phyloP scores from a whole-genome alignment of 805 yeast genomes.

The Komagataella kurtzmanii region DNA sequence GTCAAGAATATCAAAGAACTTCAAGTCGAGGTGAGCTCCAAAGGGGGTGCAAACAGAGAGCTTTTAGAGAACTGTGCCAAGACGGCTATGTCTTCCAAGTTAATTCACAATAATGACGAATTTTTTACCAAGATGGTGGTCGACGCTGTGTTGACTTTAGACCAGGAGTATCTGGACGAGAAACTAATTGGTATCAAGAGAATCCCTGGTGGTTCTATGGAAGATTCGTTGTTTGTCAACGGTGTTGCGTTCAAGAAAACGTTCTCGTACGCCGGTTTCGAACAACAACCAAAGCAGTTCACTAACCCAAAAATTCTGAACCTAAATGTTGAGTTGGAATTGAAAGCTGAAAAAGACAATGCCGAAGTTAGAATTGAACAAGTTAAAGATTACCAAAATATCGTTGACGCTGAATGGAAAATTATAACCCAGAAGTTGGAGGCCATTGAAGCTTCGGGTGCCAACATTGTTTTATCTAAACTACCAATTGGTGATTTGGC shows the following conservation, averaged over 20 bases:
- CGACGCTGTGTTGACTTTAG: conserved; percentile 83
- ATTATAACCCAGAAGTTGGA: conserved; percentile 79
- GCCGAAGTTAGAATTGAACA: conserved; percentile 96
- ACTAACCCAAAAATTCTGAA: conserved; percentile 68
- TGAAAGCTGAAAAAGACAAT: conserved; percentile 96
- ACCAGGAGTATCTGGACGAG: conserved; percentile 77
- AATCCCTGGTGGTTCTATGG: conserved; percentile 93
- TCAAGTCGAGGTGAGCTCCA: conserved; percentile 51
- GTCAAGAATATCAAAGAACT: conserved; percentile 60
- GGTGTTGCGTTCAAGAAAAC: conserved; percentile 98
- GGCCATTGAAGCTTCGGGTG: conserved; percentile 74
- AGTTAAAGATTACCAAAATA: conserved; percentile 86
- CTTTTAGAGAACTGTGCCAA: conserved; percentile 84
- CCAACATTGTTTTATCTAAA: conserved; percentile 84
- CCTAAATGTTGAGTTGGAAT: conserved; percentile 86
- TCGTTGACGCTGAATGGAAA: conserved; percentile 99
- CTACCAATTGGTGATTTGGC: conserved; percentile 97
- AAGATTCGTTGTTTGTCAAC: conserved; percentile 75
- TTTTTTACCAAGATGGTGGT: conserved; percentile 96
- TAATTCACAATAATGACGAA: conserved; percentile 74
- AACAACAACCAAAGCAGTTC: conserved; percentile 91
- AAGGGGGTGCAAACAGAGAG: conserved; percentile 50
- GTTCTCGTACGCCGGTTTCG: conserved; percentile 95
- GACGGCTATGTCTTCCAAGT: conserved; percentile 94
- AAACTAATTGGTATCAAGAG: conserved; percentile 87